Base-by-base conservation (phyloP, 371 early-diverging fungal species). In the Encephalitozoon hellem region DNA sequence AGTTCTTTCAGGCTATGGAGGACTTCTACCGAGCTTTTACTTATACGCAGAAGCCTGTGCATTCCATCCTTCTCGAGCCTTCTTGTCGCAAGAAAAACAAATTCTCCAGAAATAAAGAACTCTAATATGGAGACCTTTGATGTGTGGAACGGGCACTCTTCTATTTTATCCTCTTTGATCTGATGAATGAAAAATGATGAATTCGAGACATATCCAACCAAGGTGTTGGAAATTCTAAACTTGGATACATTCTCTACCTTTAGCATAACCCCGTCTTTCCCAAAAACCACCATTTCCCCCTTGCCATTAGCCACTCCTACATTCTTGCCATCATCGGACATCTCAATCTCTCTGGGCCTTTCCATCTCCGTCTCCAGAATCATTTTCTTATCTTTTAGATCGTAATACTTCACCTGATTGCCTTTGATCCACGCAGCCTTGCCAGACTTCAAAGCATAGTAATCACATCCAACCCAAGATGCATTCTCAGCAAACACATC, bases 401-500 rank as follows among this genome's bases (percentile, higher is more conserved):
- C 63, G 39, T 75, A 69, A 41, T 76, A 67, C 6, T 42, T 72
- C 21, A 81, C 28, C 15, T 26, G 21, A 21, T 49, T 63, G 4
- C 41, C 23, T 21, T 41, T 64, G 39, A 41, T 54, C 32, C 77
- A 73, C 25, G 76, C 75, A 9, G 82, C 21, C n/a, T 34, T 71
- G 34, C 81, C 79, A 28, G 74, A 63, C 11, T 53, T 74, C 9
- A 66, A 21, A 15, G 45, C 66, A 51, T 72, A 82, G 18, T 52
- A 49, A 1, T 69, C 52, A 49, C 70, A 77, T 51, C 73, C 66
- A 9, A 78, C 49, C 55, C 73, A 34, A n/a, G 47, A 28, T 21
- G 47, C 38, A 45, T 79, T 54, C 9, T 55, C 42, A 15, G 73
- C 74, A 71, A 84, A 82, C 15, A 83, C 77, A 66, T 84, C 83